Evolutionary conservation across 2,329 filamentous ascomycete species (phyloP).

Genomic region (Fusarium robinianum): DNA sequence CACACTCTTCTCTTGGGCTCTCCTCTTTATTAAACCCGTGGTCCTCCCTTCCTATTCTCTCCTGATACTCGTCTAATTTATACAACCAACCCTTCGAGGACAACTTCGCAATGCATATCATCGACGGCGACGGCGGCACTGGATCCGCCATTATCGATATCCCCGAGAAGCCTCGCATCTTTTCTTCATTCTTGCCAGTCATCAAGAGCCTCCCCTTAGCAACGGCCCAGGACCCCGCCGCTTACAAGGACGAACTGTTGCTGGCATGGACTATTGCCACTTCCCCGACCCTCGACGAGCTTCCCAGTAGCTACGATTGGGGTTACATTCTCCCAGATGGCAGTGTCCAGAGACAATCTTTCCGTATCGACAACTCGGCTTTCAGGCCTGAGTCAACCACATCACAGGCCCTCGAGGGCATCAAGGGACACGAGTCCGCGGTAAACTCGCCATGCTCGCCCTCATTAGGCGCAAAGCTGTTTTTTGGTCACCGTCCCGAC

Average conservation of each 20-base stretch:
- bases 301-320: conserved; percentile 12
- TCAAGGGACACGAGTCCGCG: conserved; percentile 10
- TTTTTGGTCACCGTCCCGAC: conserved; percentile 12
- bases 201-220: conserved; percentile 18
- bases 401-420: conserved; percentile 15
- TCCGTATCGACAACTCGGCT: conserved; percentile 14
- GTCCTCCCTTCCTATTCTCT: too few relatives aligned
- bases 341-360: conserved; percentile 16
- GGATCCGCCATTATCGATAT: conserved; percentile 15
- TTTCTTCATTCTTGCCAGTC: conserved; percentile 1
- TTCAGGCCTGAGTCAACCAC: conserved; percentile 16
- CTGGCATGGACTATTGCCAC: conserved; percentile 20
- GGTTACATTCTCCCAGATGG: conserved; percentile 21
- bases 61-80: conserved; percentile 2
- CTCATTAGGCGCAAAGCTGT: conserved; percentile 13
- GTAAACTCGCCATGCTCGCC: background rate
- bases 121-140: conserved; percentile 30
- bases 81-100: conserved; percentile 5
- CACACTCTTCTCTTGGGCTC: background rate
- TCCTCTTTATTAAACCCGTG: background rate
- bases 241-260: conserved; percentile 16
- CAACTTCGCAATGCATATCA: conserved; percentile 27
- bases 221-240: conserved; percentile 9
- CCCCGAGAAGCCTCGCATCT: conserved; percentile 6
- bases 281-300: conserved; percentile 8